Evolutionary conservation across 2,329 filamentous ascomycete species (phyloP), one percentile per base, ranked within the genome.

Genomic region (Ceratocystis variospora): DNA sequence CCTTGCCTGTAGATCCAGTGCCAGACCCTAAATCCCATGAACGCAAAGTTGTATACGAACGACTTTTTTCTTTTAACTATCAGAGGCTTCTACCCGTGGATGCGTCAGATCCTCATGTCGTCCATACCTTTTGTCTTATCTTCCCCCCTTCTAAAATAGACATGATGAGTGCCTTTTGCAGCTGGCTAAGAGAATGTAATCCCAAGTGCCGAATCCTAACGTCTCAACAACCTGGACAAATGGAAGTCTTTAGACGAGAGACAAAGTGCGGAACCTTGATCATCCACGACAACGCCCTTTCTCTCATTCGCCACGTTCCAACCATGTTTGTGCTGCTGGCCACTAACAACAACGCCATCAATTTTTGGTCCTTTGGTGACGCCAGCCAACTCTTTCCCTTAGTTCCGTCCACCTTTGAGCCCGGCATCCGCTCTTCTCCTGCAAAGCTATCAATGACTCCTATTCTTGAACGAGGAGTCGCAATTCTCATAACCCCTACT

Each of bases 111-210:
- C 44, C 37, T 31, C 59, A 68, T 6, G 71, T 69, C 31, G 70
- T 72, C 2, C 73, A 74, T 61, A 72, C 71, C 28, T 79, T 83
- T 69, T 83, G 79, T 68, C 71, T 85, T 0, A 73, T 78, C 1
- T 83, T 83, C 62, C 80, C 82, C 0, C 70, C 71, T 0, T 73
- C 75, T 1, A 73, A 73, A 33, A 66, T 69, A 6, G 66, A 73
- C 10, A 75, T 76, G 46, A 73, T 74, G 19, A 69, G 73, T 7
- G 74, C 79, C 7, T n/a, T 83, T 1, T 74, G 71, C 33, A 71
- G 73, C 19, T 84, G 80, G 80, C 70, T 84, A 8, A 73, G 73
- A 5, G 70, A 70, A 3, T 75, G 73, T 45, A 75, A 79, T 41
- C 69, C 74, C 0, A 69, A 74, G 1, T 80, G 77, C 69, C 75